Evolutionary conservation across 2,329 filamentous ascomycete genomes (phyloP), one percentile per base, ranked within the genome.

Genomic region (Dissoconium aciculare): DNA sequence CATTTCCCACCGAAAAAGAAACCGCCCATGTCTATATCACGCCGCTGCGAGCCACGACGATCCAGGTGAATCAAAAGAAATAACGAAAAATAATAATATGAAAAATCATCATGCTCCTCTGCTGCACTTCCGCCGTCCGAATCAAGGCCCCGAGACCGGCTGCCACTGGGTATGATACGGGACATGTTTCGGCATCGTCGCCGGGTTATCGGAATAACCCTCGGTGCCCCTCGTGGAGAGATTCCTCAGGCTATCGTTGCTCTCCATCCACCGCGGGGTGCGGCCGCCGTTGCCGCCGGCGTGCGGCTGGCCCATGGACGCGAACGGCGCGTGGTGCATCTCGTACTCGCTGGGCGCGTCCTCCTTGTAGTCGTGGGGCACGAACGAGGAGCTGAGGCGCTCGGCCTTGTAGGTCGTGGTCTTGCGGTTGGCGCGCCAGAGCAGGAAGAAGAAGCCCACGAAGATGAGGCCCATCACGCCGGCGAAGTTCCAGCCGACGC

Each of bases 401-500:
- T 46, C 41, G 6, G 43, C 41, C 16, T 35, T 34, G 31, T 46
- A 46, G n/a, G n/a, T n/a, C 19, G 38, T 23, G 14, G 40, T 35
- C 10, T 31, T 30, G 11, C 33, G 33, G 26, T 39, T 38, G 27
- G 37, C 37, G 24, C 30, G 28, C 30, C 32, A 39, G 11, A 42
- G 27, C 10, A 38, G 26, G 3, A 30, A 25, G 10, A 36, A 28
- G 12, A 41, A 27, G 4, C 23, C 28, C 10, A 35, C 34, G 31
- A 42, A 40, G 11, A 43, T 32, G 16, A 46, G 27, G 5, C 27
- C 35, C 33, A 43, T 37, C 14, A 44, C 23, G 4, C 37, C 35
- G 3, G 71, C 69, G 31, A 74, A 64, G 0, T 60, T 58, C 45
- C 74, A 73, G 14, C 72, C 72, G 4, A 73, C 51, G 39, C 72